Evolutionary conservation across 768 basidiomycete genomes (phyloP), one percentile per base, ranked within the genome.

Genomic region (Lentinus brumalis): DNA sequence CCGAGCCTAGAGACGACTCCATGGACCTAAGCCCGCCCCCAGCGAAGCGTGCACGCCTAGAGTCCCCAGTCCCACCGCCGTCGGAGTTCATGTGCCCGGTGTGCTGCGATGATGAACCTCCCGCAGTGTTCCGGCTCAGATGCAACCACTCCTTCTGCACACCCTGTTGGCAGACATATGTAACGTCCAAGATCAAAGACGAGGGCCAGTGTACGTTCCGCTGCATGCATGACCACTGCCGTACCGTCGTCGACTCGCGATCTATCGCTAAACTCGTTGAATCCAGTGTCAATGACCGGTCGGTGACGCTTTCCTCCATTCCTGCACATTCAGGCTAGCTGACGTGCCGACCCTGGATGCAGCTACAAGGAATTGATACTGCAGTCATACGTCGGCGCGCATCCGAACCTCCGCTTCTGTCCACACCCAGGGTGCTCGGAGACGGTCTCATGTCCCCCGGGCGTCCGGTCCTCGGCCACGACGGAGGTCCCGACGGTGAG

Each of bases 381-480:
- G 45, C 87, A 94, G 61, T 86, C 95, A 72, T 98, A 92, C 74
- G 97, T 99, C n/a, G 84, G 83, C 21, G 91, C 91, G 67, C 88
- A 88, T 72, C 76, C 86, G 30, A 84, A 84, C 53, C 81, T 98
- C 67, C 88, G 91, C 69, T 99, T 92, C 80, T 99, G 97, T 72
- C 97, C 97, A 2, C 93, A 92, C 66, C 96, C 96, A 0, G 85
- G 87, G 40, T 99, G 97, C 81, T 89, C 93, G 44, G 89, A 92
- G 72, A 94, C 96, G 11, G 87, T 98, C 42, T 88, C 88, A 39
- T 98, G 95, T 75, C 80, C 87, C 3, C 74, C 87, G 15, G 94
- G 91, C 0, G 83, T 91, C 0, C 61, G 67, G 7, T 81, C 86
- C 38, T 88, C 88, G 53, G 79, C 97, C 35, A 83, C 87, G 53